Conservation (phyloP, 139 green algal species). For the Chlorella sorokiniana region DNA sequence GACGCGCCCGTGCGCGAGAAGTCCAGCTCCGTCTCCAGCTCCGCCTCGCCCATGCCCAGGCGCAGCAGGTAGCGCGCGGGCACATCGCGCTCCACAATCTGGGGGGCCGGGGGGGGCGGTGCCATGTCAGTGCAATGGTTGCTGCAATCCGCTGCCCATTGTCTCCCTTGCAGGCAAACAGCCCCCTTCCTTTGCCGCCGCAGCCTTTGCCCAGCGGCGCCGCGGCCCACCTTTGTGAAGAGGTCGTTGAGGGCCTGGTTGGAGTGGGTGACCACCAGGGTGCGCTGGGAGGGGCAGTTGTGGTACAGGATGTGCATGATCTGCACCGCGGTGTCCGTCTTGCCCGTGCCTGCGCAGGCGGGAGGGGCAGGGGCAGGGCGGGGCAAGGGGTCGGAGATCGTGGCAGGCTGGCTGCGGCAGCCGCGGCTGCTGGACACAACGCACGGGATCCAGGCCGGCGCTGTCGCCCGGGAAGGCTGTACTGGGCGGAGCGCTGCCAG, state of each 20-base stretch:
- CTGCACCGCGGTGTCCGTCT: slow-evolving; percentile 96
- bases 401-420: background rate
- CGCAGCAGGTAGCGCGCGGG: slow-evolving; percentile 91
- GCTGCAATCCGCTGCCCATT: background rate
- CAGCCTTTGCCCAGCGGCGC: background rate
- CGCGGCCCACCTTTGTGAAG: slow-evolving; percentile 27
- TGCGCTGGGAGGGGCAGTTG: slow-evolving; percentile 92
- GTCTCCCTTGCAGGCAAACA: background rate
- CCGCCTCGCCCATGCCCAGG: slow-evolving; percentile 92
- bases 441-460: too few species aligned
- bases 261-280: slow-evolving; percentile 96
- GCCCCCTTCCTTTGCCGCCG: too few species aligned
- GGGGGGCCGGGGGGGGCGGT: background rate
- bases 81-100: slow-evolving; percentile 89
- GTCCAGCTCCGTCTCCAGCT: slow-evolving; percentile 89
- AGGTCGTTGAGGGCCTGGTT: slow-evolving; percentile 98
- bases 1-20: slow-evolving; percentile 89
- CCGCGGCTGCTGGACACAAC: background rate
- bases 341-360: slow-evolving; percentile 81
- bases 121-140: background rate
- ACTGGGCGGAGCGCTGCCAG: too few species aligned
- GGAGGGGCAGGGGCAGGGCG: background rate
- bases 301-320: slow-evolving; percentile 94
- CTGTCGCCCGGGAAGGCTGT: too few species aligned
- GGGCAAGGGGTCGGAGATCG: background rate